Conservation (phyloP, 768 basidiomycete species). For the Termitomyces sp. region DNA sequence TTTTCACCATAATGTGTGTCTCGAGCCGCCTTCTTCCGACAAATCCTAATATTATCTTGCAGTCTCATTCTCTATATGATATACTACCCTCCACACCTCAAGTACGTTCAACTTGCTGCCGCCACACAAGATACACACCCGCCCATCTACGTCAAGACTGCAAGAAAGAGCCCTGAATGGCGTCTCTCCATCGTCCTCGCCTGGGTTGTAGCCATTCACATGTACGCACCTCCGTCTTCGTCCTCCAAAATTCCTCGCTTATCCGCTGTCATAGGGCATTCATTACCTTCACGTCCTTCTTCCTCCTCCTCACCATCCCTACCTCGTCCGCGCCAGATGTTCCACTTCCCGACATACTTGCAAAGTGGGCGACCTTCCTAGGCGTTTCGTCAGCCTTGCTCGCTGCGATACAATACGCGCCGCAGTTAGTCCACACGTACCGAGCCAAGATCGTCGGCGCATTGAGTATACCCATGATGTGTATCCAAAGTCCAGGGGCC, state of each 20-base stretch:
- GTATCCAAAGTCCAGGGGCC: conserved; percentile 88
- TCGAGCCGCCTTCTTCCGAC: not conserved
- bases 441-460: conserved; percentile 80
- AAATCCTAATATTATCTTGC: not conserved
- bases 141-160: conserved; percentile 38
- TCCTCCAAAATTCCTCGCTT: not conserved
- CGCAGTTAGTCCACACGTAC: conserved; percentile 82
- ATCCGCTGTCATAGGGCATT: conserved; percentile 37
- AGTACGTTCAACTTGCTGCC: conserved; percentile 43
- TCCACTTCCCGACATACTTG: conserved; percentile 26
- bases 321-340: conserved; percentile 32
- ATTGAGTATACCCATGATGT: conserved; percentile 93
- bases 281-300: conserved; percentile 52
- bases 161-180: conserved; percentile 65
- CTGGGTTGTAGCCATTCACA: conserved; percentile 63
- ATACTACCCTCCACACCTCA: conserved; percentile 85
- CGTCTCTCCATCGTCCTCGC: conserved; percentile 69
- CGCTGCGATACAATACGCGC: conserved; percentile 81
- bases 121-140: conserved; percentile 32
- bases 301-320: conserved; percentile 45
- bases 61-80: conserved; percentile 89
- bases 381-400: conserved; percentile 77
- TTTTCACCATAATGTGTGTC: conserved; percentile 80
- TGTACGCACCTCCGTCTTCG: conserved; percentile 44
- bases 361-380: conserved; percentile 77